Evolutionary conservation across 2,329 filamentous ascomycete genomes (phyloP), one percentile per base, ranked within the genome.

Genomic region (Periglandula ipomoeae): DNA sequence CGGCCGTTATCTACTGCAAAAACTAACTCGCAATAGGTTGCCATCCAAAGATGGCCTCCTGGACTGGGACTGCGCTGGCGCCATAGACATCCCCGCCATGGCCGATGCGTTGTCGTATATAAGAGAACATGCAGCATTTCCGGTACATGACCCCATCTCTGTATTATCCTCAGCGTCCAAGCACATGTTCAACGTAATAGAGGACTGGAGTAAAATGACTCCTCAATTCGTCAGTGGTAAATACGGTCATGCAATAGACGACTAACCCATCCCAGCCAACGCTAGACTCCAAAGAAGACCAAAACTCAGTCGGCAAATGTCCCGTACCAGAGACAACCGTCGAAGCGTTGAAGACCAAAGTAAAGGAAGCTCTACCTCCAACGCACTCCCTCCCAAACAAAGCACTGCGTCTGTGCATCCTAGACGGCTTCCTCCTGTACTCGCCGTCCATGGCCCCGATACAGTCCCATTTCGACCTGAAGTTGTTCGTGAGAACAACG

Each of bases 391-490:
- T 71, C 27, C 50, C 17, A 19, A 44, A 44, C 22, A 10, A 41
- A 13, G 9, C 13, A 20, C 64, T 73, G 0, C 70, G 70, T 0
- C 68, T 93, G 23, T 90, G 82, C 52, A 73, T 97, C 49, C 74
- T 96, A 2, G 91, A 97, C 60, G 91, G 91, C 0, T 96, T 97
- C 62, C 73, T 97, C 1, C 76, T 97, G 1, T 96, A 86, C 67
- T 78, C 83, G 0, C 71, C 68, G 0, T 64, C 66, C 17, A 69
- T 80, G 59, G 70, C 71, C 8, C 71, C 78, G 60, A 68, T 86
- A 24, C 72, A 81, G 54, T 64, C 74, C 2, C 68, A 77, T 3
- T 75, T 96, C 41, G 84, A 95, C 60, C 66, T 94, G 37, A 85
- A 82, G 58, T 67, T 97, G 3, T 91, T 97, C 58, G 68, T 97